Evolutionary conservation across 192 early-diverging fungal species (phyloP), one percentile per base, ranked within the genome.

Genomic region (Linnemannia exigua): DNA sequence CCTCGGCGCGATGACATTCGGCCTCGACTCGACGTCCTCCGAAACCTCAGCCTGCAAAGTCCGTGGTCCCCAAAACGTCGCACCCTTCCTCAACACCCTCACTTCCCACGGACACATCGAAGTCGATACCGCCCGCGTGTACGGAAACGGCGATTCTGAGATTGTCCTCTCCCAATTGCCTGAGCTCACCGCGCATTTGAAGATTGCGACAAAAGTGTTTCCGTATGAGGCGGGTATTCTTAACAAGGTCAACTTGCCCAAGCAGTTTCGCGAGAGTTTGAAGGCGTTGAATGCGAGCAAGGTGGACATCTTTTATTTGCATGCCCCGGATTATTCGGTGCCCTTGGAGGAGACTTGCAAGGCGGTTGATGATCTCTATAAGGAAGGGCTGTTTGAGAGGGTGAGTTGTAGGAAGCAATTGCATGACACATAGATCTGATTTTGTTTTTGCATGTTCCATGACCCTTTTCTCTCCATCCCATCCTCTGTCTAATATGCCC

Each of bases 271-370:
- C 22, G 76, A 67, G 15, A 89, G 87, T 1, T 80, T 93, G 28
- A 77, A 33, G 48, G 92, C 91, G 33, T 80, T 93, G 63, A 80
- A 88, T 3, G 58, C 70, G 16, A 54, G 80, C 25, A 85, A 88
- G 48, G 91, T 94, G 28, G 89, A 93, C 48, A 88, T 94, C 14
- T 93, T 93, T 63, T 93, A 93, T 63, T 79, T 93, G 9, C 93
- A 93, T 78, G 91, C 91, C 1, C 93, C 93, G 0, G 93, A 93
- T 76, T 89, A 90, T 79, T 75, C 79, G 0, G 89, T 87, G 4
- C 91, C 91, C 4, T 89, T 91, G 66, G 91, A 88, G 46, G 73
- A 76, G 5, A 93, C 92, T 12, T 76, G 93, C 16, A 70, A 73
- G 35, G 90, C 92, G 15, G 90, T 93, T 6, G 77, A 93, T 36